phyloP scores from a whole-genome alignment of 305 asterid species.

The Andrographis paniculata region DNA sequence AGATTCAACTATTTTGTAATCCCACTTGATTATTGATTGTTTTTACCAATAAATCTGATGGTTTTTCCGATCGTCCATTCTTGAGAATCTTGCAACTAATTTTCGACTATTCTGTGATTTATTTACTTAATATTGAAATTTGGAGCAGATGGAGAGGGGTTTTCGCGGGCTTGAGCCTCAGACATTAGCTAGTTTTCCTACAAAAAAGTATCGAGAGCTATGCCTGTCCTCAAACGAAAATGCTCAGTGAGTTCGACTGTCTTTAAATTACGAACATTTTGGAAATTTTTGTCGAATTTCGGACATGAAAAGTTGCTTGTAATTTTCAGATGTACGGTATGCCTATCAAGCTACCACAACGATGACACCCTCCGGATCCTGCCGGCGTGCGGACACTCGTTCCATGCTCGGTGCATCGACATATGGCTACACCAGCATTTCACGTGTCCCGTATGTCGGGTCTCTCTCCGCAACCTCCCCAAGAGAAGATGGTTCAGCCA shows the following conservation, averaged over 20 bases:
- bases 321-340: conserved; percentile 43
- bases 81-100: no score
- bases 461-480: conserved; percentile 39
- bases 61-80: no score
- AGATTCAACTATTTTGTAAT: no score
- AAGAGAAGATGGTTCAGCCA: conserved; percentile 47
- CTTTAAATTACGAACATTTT: not conserved
- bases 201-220: conserved; percentile 57
- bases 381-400: conserved; percentile 71
- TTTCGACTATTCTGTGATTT: no score
- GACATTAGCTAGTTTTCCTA: conserved; percentile 55
- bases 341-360: conserved; percentile 58
- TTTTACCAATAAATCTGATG: no score
- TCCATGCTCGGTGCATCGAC: conserved; percentile 67
- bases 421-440: conserved; percentile 74
- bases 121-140: no score
- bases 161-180: conserved; percentile 63
- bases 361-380: conserved; percentile 59
- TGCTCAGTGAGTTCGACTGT: conserved; percentile 47
- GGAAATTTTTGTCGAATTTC: no score
- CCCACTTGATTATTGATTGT: no score
- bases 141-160: conserved; percentile 91
- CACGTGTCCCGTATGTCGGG: conserved; percentile 78
- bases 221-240: conserved; percentile 48
- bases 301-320: no score